These are phyloP conservation scores for Pythium guiyangense DNA, from an alignment of 352 stramenopile species.

Conservation along the genomic window DNA sequence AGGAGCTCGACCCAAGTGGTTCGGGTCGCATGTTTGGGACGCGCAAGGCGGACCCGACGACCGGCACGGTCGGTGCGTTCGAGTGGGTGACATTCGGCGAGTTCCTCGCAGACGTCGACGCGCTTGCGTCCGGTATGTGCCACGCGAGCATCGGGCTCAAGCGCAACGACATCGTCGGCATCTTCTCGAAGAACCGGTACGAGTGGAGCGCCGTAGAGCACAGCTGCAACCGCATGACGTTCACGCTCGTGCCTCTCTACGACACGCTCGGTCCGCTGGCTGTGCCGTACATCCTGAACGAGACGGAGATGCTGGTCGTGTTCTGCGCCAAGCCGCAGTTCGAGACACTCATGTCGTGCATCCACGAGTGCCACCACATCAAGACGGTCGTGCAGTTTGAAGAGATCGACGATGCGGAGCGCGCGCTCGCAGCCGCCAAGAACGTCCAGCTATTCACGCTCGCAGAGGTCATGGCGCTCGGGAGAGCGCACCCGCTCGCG, in stretches of 20 bases:
- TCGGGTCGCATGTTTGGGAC: conserved; percentile 51
- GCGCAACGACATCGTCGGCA: conserved; percentile 45
- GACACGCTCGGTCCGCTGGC: no score
- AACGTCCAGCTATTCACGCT: conserved; percentile 40
- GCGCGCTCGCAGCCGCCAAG: conserved; percentile 20
- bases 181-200: conserved; percentile 75
- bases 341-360: conserved; percentile 38
- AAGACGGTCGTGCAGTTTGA: conserved; percentile 55
- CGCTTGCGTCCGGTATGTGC: conserved; percentile 35
- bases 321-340: conserved; percentile 62
- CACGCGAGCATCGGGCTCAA: conserved; percentile 20
- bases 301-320: conserved; percentile 66
- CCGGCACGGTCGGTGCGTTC: conserved; percentile 31
- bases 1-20: conserved; percentile 36
- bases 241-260: conserved; percentile 1
- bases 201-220: conserved; percentile 69
- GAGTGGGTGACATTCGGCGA: conserved; percentile 60
- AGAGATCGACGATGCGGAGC: conserved; percentile 31
- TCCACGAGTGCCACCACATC: conserved; percentile 42
- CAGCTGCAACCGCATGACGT: conserved; percentile 57
- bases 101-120: conserved; percentile 44
- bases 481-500: conserved; percentile 37
- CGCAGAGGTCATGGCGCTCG: conserved; percentile 27
- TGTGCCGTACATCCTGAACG: conserved; percentile 45
- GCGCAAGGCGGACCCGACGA: conserved; percentile 36